Base-by-base conservation (phyloP, 2,329 filamentous ascomycete genomes). In the Diaporthe sp. region DNA sequence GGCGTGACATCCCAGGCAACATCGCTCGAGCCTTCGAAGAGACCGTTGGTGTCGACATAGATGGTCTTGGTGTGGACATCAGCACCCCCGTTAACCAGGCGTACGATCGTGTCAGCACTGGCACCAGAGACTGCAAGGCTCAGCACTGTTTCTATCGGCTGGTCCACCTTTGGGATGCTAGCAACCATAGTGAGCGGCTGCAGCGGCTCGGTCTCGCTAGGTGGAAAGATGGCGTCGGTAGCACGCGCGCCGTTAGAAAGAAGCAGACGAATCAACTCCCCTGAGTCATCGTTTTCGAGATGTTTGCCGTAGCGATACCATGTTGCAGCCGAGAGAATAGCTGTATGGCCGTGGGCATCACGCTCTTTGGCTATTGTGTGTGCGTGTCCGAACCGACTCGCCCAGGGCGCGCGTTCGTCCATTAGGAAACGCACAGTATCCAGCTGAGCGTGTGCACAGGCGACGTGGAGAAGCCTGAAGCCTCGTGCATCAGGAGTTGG, bases 31-130 rank as follows among this genome's bases (percentile, higher is more conserved):
- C 56, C 56, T n/a, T 7, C 32, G 6, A 39, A 59, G 27, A 39
- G 51, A 15, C 50, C 53, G n/a, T 12, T 50, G 32, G 44, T 44
- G 22, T 70, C 66, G 32, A 30, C 35, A 9, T 70, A 53, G 22
- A 53, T 32, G 27, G 37, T 56, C 22, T 53, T 70, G 47, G 50
- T 17, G 51, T 70, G 66, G 22, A 58, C n/a, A 70, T 70, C 51
- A 39, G 66, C 66, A 6, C 66, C 66, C 19, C 13, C 50, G 19
- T 70, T 32, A 19, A 70, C 50, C 27, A 70, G 66, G 12, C 35
- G 51, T 27, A 19, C 12, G 30, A 70, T 42, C 0, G 37, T 70
- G 9, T 42, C 47, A 42, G 35, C 66, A 56, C 66, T 58, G 32
- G 47, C 66, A 10, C 50, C 66, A 6, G 35, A n/a, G 19, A 58